Conservation (phyloP, 768 basidiomycete genomes). For the Trametes cingulata region DNA sequence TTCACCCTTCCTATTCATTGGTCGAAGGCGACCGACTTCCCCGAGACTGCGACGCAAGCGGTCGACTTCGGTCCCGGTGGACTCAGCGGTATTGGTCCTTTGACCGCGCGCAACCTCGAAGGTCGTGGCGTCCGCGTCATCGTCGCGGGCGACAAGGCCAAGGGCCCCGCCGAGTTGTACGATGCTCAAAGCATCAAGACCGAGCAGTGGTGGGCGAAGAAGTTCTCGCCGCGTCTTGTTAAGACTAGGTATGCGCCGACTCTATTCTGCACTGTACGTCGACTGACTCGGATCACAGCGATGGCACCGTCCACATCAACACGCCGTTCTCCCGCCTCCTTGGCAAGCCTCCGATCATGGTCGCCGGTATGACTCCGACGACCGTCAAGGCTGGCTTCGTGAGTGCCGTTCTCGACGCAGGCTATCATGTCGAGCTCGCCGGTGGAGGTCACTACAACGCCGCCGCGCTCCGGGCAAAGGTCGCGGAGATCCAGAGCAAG, state of each 20-base stretch:
- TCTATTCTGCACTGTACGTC: not conserved
- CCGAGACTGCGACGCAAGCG: constrained; percentile 87
- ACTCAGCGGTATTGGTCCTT: constrained; percentile 86
- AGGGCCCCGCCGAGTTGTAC: constrained; percentile 86
- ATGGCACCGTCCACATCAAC: constrained; percentile 90
- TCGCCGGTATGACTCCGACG: constrained; percentile 98
- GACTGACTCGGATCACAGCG: constrained; percentile 48
- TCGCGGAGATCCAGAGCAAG: constrained; percentile 86
- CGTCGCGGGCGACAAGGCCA: constrained; percentile 87
- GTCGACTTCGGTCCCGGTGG: constrained; percentile 98
- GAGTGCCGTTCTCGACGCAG: constrained; percentile 87
- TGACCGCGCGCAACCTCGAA: constrained; percentile 88
- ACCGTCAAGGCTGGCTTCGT: constrained; percentile 97
- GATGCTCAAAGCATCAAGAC: constrained; percentile 60
- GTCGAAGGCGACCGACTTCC: constrained; percentile 88
- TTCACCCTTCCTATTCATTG: constrained; percentile 93
- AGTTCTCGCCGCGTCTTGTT: constrained; percentile 80
- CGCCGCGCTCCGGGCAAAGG: constrained; percentile 83
- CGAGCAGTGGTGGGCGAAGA: constrained; percentile 92
- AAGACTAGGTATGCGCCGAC: constrained; percentile 72
- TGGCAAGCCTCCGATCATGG: constrained; percentile 98
- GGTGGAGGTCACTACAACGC: constrained; percentile 98
- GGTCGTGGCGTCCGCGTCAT: constrained; percentile 92
- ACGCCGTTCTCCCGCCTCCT: constrained; percentile 95
- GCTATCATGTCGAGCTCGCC: constrained; percentile 95